A percentile compares a stretch with the other conserved stretches of the same genome.
Conservation (phyloP, 169 alveolate species). For the Cardiosporidium cionae region DNA sequence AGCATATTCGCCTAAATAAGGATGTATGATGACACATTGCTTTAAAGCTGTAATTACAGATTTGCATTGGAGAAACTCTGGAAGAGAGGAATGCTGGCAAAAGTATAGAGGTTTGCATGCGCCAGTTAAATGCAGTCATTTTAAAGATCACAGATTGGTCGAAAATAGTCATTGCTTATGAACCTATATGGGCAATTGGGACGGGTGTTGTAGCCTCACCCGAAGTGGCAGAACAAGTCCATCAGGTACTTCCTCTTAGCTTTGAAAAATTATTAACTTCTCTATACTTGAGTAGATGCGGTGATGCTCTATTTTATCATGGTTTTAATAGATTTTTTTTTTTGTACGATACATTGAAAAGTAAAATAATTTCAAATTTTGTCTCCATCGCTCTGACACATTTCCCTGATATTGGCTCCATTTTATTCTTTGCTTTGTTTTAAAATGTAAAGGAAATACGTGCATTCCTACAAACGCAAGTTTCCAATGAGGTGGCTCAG, state of each 20-base stretch:
- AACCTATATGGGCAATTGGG: constrained; percentile 99
- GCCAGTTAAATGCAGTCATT: constrained; percentile 70
- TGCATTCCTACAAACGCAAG: constrained; percentile 54
- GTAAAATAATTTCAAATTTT: background rate
- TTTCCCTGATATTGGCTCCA: background rate
- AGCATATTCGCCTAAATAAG: background rate
- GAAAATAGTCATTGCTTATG: constrained; percentile 93
- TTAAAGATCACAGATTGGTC: constrained; percentile 67
- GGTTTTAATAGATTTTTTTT: background rate
- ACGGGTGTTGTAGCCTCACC: constrained; percentile 96
- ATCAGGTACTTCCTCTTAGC: constrained; percentile 52
- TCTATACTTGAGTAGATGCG: too few relatives aligned
- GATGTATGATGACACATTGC: background rate
- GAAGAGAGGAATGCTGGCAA: constrained; percentile 86
- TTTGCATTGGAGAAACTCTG: constrained; percentile 93
- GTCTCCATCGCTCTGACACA: background rate
- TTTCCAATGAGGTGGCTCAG: constrained; percentile 71
- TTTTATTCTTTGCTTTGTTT: background rate
- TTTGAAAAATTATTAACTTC: too few relatives aligned
- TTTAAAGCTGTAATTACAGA: background rate
- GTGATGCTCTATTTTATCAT: constrained; percentile 5
- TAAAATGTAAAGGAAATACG: constrained; percentile 57
- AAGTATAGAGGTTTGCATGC: constrained; percentile 81
- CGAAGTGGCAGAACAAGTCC: constrained; percentile 92
- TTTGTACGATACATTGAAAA: background rate